Percentiles rank a stretch among this genome's conserved stretches.
phyloP scores from a whole-genome alignment of 345 rosid genomes.

The Gynandropsis gynandra region DNA sequence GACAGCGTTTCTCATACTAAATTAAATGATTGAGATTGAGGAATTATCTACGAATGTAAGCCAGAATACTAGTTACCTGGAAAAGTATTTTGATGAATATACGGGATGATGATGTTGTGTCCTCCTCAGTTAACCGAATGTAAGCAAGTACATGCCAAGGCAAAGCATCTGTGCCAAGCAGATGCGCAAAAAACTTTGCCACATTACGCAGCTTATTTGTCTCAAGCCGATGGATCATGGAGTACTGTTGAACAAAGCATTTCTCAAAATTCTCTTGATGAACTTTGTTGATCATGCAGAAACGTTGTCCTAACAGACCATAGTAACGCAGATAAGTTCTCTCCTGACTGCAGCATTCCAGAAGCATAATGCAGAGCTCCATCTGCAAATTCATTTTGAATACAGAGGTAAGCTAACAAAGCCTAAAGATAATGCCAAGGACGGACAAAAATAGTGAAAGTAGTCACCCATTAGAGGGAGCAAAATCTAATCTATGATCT shows the following conservation, averaged over 20 bases:
- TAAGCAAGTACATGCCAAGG: constrained; percentile 63
- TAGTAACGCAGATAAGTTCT: constrained; percentile 13
- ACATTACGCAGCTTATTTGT: constrained; percentile 56
- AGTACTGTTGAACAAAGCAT: constrained; percentile 63
- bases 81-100: constrained; percentile 66
- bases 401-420: not conserved
- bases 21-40: not conserved
- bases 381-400: not conserved
- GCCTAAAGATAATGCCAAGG: not conserved
- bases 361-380: constrained; percentile 19
- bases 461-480: not conserved
- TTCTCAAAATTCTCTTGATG: constrained; percentile 64
- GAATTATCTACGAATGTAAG: not conserved
- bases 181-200: constrained; percentile 67
- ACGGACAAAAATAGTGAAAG: not conserved
- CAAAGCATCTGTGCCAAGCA: constrained; percentile 52
- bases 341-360: constrained; percentile 20
- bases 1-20: not conserved
- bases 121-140: constrained; percentile 57
- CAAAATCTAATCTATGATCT: not conserved
- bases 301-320: constrained; percentile 28
- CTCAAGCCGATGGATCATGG: constrained; percentile 60
- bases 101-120: constrained; percentile 62
- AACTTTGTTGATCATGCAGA: constrained; percentile 58
- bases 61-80: constrained; percentile 29